phyloP scores from a whole-genome alignment of 2,329 filamentous ascomycete genomes.

The Allantophomopsis lycopodina region DNA sequence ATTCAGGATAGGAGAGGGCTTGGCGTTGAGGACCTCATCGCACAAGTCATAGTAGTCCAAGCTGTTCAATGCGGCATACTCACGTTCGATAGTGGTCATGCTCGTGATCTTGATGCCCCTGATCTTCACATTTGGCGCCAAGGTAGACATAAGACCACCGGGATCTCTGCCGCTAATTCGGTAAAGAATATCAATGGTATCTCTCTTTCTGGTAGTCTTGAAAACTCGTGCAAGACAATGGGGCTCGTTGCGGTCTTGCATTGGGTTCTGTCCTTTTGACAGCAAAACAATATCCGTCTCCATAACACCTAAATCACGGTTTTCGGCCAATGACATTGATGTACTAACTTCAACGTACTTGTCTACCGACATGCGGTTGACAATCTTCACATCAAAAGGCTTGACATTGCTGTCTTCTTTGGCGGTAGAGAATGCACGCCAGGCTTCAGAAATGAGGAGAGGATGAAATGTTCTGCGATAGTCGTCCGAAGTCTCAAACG shows the following conservation, averaged over 20 bases:
- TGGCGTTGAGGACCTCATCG: slow-evolving; percentile 78
- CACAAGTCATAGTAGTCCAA: slow-evolving; percentile 93
- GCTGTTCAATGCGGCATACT: slow-evolving; percentile 83
- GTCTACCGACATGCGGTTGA: slow-evolving; percentile 81
- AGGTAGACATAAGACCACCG: slow-evolving; percentile 39
- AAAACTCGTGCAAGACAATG: slow-evolving; percentile 82
- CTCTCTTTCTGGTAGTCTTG: slow-evolving; percentile 68
- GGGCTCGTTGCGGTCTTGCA: slow-evolving; percentile 48
- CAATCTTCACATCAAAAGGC: slow-evolving; percentile 75
- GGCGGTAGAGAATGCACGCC: slow-evolving; percentile 83
- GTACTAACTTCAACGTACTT: slow-evolving; percentile 87
- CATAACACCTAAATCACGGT: slow-evolving; percentile 56
- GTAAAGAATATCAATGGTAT: slow-evolving; percentile 72
- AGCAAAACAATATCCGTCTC: slow-evolving; percentile 86
- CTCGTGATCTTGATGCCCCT: slow-evolving; percentile 77
- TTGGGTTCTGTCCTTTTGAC: slow-evolving; percentile 59
- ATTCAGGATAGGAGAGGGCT: slow-evolving; percentile 75
- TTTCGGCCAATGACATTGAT: slow-evolving; percentile 56
- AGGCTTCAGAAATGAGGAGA: slow-evolving; percentile 81
- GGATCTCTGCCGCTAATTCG: slow-evolving; percentile 49
- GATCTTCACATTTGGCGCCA: slow-evolving; percentile 58
- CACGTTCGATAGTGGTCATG: slow-evolving; percentile 86
- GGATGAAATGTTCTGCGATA: slow-evolving; percentile 89
- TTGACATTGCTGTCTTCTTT: slow-evolving; percentile 76
- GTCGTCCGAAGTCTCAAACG: slow-evolving; percentile 60